Evolutionary conservation across 1,284 basidiomycete genomes (phyloP).

Genomic region (Melampsora larici-populina): DNA sequence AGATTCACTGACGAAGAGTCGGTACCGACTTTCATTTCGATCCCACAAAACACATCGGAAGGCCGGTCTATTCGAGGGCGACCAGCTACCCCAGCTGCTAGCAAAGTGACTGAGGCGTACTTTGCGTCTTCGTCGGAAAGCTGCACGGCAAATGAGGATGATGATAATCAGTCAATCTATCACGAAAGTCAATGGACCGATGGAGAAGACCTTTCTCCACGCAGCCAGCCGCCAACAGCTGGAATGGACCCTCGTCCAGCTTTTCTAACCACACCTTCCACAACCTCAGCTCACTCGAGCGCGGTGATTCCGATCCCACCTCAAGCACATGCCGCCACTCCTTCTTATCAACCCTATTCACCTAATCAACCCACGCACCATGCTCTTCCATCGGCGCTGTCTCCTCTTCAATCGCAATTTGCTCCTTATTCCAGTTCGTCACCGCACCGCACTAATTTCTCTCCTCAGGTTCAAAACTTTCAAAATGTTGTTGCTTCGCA

Average conservation of each 20-base stretch:
- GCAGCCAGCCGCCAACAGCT: background rate
- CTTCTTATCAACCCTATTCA: background rate
- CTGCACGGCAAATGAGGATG: conserved; percentile 13
- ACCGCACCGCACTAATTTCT: background rate
- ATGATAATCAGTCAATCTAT: background rate
- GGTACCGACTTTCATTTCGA: background rate
- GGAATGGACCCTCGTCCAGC: background rate
- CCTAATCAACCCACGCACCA: background rate
- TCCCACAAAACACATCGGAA: conserved; percentile 2
- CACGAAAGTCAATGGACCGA: conserved; percentile 4
- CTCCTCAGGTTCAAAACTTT: background rate
- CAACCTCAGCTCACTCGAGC: background rate
- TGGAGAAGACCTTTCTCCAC: background rate
- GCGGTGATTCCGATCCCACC: background rate
- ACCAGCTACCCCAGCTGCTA: conserved; percentile 32
- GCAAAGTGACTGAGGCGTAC: conserved; percentile 27
- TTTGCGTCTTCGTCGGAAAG: conserved; percentile 25
- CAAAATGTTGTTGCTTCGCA: background rate
- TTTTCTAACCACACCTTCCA: background rate
- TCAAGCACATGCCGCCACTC: background rate
- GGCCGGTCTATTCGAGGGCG: conserved; percentile 23
- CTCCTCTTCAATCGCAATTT: background rate
- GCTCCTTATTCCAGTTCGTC: background rate
- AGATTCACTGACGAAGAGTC: conserved; percentile 23
- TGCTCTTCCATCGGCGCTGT: background rate